Evolutionary conservation across 2,329 filamentous ascomycete genomes (phyloP).

Genomic region (Leptographium flavum): DNA sequence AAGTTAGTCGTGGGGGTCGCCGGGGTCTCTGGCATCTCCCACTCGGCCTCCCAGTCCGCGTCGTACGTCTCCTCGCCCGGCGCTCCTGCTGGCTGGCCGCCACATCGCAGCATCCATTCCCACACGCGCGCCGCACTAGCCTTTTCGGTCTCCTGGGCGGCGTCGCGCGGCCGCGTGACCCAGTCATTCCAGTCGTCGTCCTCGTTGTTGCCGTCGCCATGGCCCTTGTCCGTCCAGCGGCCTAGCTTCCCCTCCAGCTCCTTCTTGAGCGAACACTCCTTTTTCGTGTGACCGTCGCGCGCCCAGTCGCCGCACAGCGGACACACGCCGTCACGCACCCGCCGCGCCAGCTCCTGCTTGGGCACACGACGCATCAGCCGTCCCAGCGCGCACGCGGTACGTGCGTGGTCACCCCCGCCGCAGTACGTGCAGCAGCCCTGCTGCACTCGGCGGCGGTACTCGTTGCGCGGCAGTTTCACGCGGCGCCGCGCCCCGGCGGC

Average conservation of each 20-base stretch:
- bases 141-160: no score
- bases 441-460: background rate
- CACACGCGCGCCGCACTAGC: no score
- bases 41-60: no score
- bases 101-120: no score
- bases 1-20: no score
- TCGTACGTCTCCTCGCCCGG: no score
- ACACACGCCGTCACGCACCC: slow-evolving; percentile 3
- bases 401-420: slow-evolving; percentile 2
- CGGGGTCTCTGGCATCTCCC: no score
- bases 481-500: no score
- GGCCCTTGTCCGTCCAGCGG: background rate
- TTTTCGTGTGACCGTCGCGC: slow-evolving; percentile 4
- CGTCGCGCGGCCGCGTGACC: no score
- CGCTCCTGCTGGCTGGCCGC: no score
- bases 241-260: background rate
- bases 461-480: background rate
- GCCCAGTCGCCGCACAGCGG: slow-evolving; percentile 9
- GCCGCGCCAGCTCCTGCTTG: background rate
- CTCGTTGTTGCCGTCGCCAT: background rate
- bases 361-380: slow-evolving; percentile 9
- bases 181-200: no score
- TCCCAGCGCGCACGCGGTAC: slow-evolving; percentile 4
- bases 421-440: slow-evolving; percentile 9
- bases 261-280: slow-evolving; percentile 1